A percentile compares a stretch with the other conserved stretches of the same genome.
Evolutionary conservation across 116 monocot species (phyloP).

Genomic region (Trichopus zeylanicus): DNA sequence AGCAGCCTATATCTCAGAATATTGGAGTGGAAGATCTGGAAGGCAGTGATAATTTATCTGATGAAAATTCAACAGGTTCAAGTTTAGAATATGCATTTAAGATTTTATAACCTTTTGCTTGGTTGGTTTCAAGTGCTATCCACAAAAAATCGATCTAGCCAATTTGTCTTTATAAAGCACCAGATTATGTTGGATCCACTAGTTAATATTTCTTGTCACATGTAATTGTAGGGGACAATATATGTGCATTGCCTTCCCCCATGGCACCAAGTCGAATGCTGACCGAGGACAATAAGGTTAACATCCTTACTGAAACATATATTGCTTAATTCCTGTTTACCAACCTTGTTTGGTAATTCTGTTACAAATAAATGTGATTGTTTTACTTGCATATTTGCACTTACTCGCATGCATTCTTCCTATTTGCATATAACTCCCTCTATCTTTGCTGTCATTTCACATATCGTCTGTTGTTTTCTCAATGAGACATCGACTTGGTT

Average conservation of each 20-base stretch:
- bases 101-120: too few species aligned
- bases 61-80: not conserved
- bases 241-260: not conserved
- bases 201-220: not conserved
- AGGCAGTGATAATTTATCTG: not conserved
- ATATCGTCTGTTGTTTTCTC: too few species aligned
- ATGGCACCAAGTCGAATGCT: not conserved
- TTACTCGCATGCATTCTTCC: too few species aligned
- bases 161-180: too few species aligned
- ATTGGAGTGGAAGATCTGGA: not conserved
- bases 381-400: too few species aligned
- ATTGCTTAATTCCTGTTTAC: too few species aligned
- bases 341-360: too few species aligned
- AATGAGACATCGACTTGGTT: too few species aligned
- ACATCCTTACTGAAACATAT: not conserved
- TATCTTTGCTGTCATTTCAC: too few species aligned
- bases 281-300: not conserved
- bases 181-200: not conserved
- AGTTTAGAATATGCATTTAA: not conserved
- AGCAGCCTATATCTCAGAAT: not conserved
- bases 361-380: too few species aligned
- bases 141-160: not conserved
- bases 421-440: too few species aligned
- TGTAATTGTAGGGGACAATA: not conserved
- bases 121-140: not conserved